Percentiles rank a stretch among this genome's conserved stretches.
phyloP scores from a whole-genome alignment of 2,329 filamentous ascomycete genomes.

The Ilyonectria sp. region DNA sequence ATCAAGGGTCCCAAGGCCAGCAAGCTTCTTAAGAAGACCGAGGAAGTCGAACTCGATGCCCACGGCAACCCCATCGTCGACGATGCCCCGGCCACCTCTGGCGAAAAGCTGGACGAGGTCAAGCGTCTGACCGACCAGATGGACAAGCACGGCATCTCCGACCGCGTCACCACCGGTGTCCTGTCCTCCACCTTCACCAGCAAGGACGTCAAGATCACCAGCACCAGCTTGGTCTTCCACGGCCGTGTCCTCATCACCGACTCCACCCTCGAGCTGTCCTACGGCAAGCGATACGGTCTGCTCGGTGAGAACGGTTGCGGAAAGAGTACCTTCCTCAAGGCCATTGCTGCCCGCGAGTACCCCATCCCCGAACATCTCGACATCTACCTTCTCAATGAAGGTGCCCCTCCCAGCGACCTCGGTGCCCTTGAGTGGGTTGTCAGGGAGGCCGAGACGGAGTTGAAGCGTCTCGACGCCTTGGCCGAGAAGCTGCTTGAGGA shows the following conservation, averaged over 20 bases:
- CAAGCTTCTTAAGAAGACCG: conserved; percentile 77
- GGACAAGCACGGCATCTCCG: conserved; percentile 96
- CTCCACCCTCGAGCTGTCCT: conserved; percentile 92
- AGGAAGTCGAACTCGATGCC: conserved; percentile 77
- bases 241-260: conserved; percentile 96
- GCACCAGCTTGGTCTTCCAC: conserved; percentile 95
- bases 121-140: conserved; percentile 92
- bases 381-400: conserved; percentile 98
- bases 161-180: conserved; percentile 98
- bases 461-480: conserved; percentile 89
- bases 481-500: conserved; percentile 93
- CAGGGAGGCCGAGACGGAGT: conserved; percentile 91
- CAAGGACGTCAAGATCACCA: conserved; percentile 98
- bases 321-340: conserved; percentile 97
- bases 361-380: conserved; percentile 97
- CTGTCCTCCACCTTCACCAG: conserved; percentile 86
- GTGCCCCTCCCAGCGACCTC: conserved; percentile 88
- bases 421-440: conserved; percentile 99
- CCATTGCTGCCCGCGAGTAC: conserved; percentile 93
- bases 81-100: conserved; percentile 78
- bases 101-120: conserved; percentile 83
- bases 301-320: conserved; percentile 99
- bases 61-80: conserved; percentile 70
- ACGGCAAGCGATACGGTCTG: conserved; percentile 92
- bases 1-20: conserved; percentile 74